phyloP scores from a whole-genome alignment of 2,329 filamentous ascomycete genomes.

The Echinosphaeria canescens region DNA sequence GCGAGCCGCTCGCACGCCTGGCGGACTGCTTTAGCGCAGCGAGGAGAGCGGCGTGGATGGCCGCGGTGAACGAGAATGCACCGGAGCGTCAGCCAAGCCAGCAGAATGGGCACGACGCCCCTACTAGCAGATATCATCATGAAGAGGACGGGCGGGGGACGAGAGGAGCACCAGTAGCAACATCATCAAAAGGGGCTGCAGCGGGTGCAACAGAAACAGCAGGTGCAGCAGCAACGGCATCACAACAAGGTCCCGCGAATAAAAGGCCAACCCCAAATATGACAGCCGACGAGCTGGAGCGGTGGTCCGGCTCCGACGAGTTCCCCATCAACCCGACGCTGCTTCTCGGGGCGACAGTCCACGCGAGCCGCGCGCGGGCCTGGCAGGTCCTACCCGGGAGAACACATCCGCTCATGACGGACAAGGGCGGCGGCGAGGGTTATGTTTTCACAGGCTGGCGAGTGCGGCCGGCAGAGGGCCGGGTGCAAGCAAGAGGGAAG shows the following conservation, averaged over 20 bases:
- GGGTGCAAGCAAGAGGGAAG: constrained; percentile 65
- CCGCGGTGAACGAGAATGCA: constrained; percentile 17
- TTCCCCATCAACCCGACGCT: constrained; percentile 80
- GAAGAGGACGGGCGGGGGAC: no score
- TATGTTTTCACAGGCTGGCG: constrained; percentile 73
- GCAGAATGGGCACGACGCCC: no score
- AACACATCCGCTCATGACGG: constrained; percentile 90
- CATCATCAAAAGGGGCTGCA: no score
- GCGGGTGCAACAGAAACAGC: no score
- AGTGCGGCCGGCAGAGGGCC: constrained; percentile 59
- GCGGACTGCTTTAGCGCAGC: constrained; percentile 72
- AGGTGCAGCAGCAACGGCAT: no score
- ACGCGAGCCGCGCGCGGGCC: constrained; percentile 54
- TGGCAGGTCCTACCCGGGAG: constrained; percentile 88
- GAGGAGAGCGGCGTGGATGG: constrained; percentile 49
- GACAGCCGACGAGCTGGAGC: constrained; percentile 25
- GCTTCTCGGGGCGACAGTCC: constrained; percentile 57
- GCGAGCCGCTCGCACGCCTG: constrained; percentile 59
- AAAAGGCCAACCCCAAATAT: no score
- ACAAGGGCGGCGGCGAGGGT: constrained; percentile 68
- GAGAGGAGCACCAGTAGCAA: no score
- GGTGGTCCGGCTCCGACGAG: constrained; percentile 41
- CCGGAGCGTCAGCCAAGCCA: no score
- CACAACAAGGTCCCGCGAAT: no score
- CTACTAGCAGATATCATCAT: no score